Percentiles rank a stretch among this genome's conserved stretches.
phyloP scores from a whole-genome alignment of 192 early-diverging fungal genomes.

The Chytriomyces sp. region DNA sequence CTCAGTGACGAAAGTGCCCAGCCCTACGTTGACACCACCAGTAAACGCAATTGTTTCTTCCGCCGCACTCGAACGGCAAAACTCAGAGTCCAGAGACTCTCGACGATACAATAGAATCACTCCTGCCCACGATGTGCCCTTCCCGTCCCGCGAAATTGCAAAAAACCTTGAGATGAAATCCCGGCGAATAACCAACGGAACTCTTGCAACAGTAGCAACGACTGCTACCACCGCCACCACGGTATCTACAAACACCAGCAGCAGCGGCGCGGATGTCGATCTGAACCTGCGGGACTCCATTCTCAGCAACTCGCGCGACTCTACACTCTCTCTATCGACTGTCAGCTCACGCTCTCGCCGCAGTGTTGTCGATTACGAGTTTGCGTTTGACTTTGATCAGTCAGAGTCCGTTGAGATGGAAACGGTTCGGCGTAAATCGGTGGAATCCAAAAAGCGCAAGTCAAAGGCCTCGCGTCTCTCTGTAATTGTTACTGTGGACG shows the following conservation, averaged over 20 bases:
- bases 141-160: not conserved
- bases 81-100: too few species aligned
- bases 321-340: not conserved
- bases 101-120: not conserved
- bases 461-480: not conserved
- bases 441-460: not conserved
- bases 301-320: not conserved
- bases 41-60: too few species aligned
- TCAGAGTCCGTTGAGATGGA: not conserved
- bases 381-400: not conserved
- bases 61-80: too few species aligned
- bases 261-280: not conserved
- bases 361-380: not conserved
- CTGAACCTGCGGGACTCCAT: not conserved
- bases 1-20: too few species aligned
- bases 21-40: too few species aligned
- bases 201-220: not conserved
- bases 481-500: slow-evolving; percentile 2
- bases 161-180: not conserved
- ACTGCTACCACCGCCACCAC: not conserved
- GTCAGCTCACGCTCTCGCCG: not conserved
- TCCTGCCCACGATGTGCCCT: not conserved
- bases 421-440: not conserved
- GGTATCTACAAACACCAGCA: not conserved
- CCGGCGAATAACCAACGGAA: not conserved